phyloP scores from a whole-genome alignment of 1,139 yeast genomes.

The Scheffersomyces parashehatae region DNA sequence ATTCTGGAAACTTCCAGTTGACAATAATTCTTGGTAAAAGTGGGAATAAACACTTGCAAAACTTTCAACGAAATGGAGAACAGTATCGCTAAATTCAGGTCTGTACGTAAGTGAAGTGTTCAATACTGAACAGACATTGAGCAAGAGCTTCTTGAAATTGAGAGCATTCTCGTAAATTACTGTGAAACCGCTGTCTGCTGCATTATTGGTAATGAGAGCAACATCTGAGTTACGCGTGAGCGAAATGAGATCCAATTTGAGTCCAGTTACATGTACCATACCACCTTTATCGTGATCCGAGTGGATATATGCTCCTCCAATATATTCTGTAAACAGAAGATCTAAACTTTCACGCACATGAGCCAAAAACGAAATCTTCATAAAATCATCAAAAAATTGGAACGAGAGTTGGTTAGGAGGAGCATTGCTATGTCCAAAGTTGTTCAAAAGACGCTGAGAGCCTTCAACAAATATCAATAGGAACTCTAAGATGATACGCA shows the following conservation, averaged over 20 bases:
- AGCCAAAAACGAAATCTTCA: conserved; percentile 65
- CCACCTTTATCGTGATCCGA: conserved; percentile 7
- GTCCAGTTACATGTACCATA: conserved; percentile 11
- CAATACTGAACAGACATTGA: conserved; percentile 52
- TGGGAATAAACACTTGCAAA: conserved; percentile 32
- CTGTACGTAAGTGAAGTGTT: conserved; percentile 64
- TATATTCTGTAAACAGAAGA: conserved; percentile 27
- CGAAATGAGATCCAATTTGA: conserved; percentile 22
- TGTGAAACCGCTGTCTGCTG: conserved; percentile 2
- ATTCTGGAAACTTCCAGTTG: conserved; percentile 12
- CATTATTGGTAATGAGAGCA: background rate
- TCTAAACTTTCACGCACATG: conserved; percentile 60
- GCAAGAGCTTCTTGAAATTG: conserved; percentile 54
- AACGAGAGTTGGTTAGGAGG: conserved; percentile 24
- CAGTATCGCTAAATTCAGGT: conserved; percentile 49
- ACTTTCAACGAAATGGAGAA: conserved; percentile 35
- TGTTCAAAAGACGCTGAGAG: conserved; percentile 33
- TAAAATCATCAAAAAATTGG: conserved; percentile 63
- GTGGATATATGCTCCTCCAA: conserved; percentile 20
- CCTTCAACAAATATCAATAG: conserved; percentile 59
- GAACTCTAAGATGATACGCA: conserved; percentile 70
- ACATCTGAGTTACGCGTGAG: conserved; percentile 4
- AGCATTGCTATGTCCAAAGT: conserved; percentile 12
- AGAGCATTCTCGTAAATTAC: conserved; percentile 50
- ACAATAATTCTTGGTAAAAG: conserved; percentile 32